Base-by-base conservation (phyloP, 306 rosid genomes). In the Cicer bijugum region DNA sequence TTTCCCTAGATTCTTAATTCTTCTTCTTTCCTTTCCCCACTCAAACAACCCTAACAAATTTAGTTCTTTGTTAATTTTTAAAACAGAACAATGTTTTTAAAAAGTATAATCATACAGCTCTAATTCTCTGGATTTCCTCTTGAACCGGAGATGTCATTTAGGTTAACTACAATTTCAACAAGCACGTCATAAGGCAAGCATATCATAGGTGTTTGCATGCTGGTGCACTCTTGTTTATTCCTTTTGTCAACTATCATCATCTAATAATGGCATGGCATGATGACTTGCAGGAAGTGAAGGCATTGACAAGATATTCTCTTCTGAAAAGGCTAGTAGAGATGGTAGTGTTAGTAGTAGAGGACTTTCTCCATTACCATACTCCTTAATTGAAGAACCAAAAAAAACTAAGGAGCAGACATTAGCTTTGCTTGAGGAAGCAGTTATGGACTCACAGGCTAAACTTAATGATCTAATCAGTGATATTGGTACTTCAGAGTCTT, bases 241-340 rank as follows among this genome's bases (percentile, higher is more conserved):
- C 28, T 56, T 40, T 8, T 71, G 23, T 65, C 0, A 40, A 69
- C 15, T 57, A 17, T 44, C 1, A 17, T 75, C 10, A 11, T 60
- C 68, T 72, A 44, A 51, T 43, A 28, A 75, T 72, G 78, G 42
- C 35, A 28, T 28, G 35, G 35, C 23, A 57, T 58, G 59, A 67
- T 66, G 57, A 77, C 66, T 71, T 80, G 86, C 94, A 93, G 98
- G 98, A 82, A 93, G 87, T 40, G 98, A 86, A 63, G 96, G 98
- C 74, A 83, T 93, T 51, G 91, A 91, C 83, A 93, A 85, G 81
- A 81, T 93, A 57, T 91, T 91, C 85, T 80, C 92, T 45, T 69
- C 89, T 8, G 86, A 81, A 67, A 91, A 84, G 85, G 71, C 61
- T 64, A 82, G 86, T 78, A 81, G 89, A 67, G 85, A 85, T 5